phyloP scores from a whole-genome alignment of 495 filamentous ascomycete species.

The Neurospora sp. region DNA sequence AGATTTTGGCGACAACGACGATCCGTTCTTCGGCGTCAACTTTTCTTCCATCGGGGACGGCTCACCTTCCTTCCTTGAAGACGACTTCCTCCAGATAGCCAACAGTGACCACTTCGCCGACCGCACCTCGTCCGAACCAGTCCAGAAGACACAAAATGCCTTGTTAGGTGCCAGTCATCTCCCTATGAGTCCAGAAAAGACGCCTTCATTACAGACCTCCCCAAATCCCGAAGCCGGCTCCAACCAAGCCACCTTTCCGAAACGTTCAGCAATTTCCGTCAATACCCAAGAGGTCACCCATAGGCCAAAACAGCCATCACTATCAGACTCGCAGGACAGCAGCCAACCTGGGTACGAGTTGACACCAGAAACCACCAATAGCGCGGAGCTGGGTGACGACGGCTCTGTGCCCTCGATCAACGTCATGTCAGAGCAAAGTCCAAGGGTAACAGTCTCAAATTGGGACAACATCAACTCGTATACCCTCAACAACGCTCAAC shows the following conservation, averaged over 20 bases:
- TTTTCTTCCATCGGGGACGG: constrained; percentile 22
- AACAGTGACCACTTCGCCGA: constrained; percentile 2
- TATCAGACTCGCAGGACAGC: constrained; percentile 17
- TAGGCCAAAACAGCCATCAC: constrained; percentile 16
- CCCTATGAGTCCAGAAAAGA: constrained; percentile 26
- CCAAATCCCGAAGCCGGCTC: constrained; percentile 14
- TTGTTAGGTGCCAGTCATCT: constrained; percentile 10
- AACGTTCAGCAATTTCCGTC: constrained; percentile 5
- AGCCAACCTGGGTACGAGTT: constrained; percentile 25
- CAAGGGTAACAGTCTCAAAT: constrained; percentile 38
- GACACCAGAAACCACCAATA: constrained; percentile 40
- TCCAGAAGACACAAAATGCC: constrained; percentile 2
- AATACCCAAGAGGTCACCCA: constrained; percentile 14
- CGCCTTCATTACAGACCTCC: constrained; percentile 20
- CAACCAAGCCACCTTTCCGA: constrained; percentile 8
- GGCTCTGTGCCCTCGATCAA: constrained; percentile 26
- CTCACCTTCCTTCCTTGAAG: constrained; percentile 27
- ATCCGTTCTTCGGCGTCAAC: constrained; percentile 32
- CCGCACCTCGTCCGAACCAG: constrained; percentile 4
- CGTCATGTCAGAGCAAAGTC: constrained; percentile 34
- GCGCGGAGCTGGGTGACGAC: constrained; percentile 38
- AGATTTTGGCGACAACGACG: constrained; percentile 31
- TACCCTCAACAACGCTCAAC: constrained; percentile 16
- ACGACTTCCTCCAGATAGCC: constrained; percentile 7
- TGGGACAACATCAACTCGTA: constrained; percentile 28